These are phyloP conservation scores for Dacryopinax primogenitus DNA, from an alignment of 768 basidiomycete species.

Conservation along the genomic window DNA sequence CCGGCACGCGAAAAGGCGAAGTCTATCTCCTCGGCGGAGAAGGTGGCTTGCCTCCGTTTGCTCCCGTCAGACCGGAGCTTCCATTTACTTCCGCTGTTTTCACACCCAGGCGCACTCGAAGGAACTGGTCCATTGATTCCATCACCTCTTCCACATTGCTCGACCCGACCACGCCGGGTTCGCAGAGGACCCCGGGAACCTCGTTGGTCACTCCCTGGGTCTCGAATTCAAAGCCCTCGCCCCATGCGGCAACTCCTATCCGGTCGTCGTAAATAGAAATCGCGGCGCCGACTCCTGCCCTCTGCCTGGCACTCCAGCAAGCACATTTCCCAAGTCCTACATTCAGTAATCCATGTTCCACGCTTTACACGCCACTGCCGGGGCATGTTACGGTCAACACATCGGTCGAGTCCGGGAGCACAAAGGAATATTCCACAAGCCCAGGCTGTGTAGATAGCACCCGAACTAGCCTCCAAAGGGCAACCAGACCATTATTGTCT, in stretches of 20 bases:
- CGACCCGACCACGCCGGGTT: neutral
- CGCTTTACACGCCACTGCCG: neutral
- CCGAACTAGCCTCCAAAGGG: slow-evolving; percentile 1
- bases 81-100: neutral
- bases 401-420: too few relatives aligned
- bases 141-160: neutral
- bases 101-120: slow-evolving; percentile 1
- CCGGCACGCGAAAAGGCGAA: neutral
- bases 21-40: slow-evolving; percentile 2
- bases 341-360: slow-evolving; percentile 7
- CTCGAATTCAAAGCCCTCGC: neutral
- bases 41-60: slow-evolving; percentile 8
- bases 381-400: too few relatives aligned
- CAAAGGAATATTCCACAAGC: too few relatives aligned
- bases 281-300: neutral
- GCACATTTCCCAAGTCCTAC: neutral
- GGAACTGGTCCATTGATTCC: neutral
- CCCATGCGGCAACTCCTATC: neutral
- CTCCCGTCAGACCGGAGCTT: neutral
- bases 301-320: neutral
- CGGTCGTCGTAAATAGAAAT: slow-evolving; percentile 2
- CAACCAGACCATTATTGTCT: neutral
- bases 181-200: neutral
- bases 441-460: neutral
- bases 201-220: neutral